phyloP scores from a whole-genome alignment of 805 yeast genomes.

The Saccharomycopsis sp. region DNA sequence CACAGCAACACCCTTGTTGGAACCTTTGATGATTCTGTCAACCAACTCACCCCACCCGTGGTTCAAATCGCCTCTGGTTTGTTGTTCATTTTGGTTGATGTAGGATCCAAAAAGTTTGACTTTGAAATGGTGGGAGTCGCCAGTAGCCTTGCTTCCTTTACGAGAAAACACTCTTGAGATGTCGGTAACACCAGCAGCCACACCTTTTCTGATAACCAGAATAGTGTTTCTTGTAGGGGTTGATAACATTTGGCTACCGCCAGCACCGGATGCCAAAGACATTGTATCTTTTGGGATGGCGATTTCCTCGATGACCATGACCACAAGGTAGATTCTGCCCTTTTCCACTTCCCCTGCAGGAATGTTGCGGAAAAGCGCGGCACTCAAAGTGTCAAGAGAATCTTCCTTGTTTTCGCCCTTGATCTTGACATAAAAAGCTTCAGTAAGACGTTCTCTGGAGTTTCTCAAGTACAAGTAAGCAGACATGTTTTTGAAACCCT shows the following conservation, averaged over 20 bases:
- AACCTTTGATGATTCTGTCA: slow-evolving; percentile 68
- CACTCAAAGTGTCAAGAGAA: slow-evolving; percentile 59
- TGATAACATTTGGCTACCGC: slow-evolving; percentile 9
- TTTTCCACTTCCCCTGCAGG: slow-evolving; percentile 57
- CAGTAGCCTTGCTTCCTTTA: slow-evolving; percentile 48
- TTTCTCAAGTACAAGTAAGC: slow-evolving; percentile 68
- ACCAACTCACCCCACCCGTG: slow-evolving; percentile 87
- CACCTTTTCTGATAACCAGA: slow-evolving; percentile 55
- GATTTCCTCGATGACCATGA: slow-evolving; percentile 63
- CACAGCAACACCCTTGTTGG: slow-evolving; percentile 66
- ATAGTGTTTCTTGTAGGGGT: too few relatives aligned
- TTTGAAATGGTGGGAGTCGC: slow-evolving; percentile 61
- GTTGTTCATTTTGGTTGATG: slow-evolving; percentile 34
- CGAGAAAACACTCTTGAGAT: slow-evolving; percentile 68
- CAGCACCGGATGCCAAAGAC: slow-evolving; percentile 13
- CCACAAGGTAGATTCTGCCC: slow-evolving; percentile 66
- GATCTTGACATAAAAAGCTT: slow-evolving; percentile 66
- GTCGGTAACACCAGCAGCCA: slow-evolving; percentile 84
- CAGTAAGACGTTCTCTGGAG: slow-evolving; percentile 56
- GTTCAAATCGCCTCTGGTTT: slow-evolving; percentile 35
- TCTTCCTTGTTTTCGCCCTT: slow-evolving; percentile 44
- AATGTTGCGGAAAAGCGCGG: slow-evolving; percentile 70
- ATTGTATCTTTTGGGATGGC: slow-evolving; percentile 32
- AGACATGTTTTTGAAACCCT: slow-evolving; percentile 60
- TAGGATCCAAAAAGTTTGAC: slow-evolving; percentile 67